Evolutionary conservation across 2,329 filamentous ascomycete genomes (phyloP), one percentile per base, ranked within the genome.

Genomic region (Trichoderma citrinoviride): DNA sequence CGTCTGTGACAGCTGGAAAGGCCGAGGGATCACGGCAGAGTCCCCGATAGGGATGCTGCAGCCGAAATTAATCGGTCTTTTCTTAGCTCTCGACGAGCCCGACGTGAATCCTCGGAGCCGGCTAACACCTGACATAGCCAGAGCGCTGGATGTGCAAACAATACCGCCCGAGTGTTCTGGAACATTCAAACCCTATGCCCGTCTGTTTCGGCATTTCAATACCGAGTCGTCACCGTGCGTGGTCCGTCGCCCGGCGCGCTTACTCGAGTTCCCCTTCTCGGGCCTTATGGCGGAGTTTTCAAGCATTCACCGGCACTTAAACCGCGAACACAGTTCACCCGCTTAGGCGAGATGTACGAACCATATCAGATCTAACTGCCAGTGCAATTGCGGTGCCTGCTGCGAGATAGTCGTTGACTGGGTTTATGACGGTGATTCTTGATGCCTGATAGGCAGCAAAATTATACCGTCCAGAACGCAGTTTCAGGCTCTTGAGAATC

Each of bases 61-160:
- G 37, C 58, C 58, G 58, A 61, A 61, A 61, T 61, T 53, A 27
- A 25, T 19, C 33, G 37, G 21, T 19, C 58, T 61, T 61, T 61
- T 61, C 53, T 61, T 61, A 61, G 58, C 29, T 50, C 12, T 17
- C 23, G 14, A 41, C 23, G 46, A 12, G 33, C 21, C 43, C 29
- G 44, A 44, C 10, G 12, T 40, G 27, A 7, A 5, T 37, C 5
- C 5, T 37, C 33, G 33, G 33, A 37, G 33, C 33, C 33, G 33
- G 14, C 33, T 37, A 12, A 37, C 33, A 37, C 3, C 8, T 37
- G 33, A 14, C 33, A 14, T 37, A 7, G 21, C 19, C 44, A 14
- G 19, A 47, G 44, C 6, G n/a, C 19, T 47, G 21, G 44, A 23
- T 23, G n/a, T 41, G 52, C 19, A 17, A 43, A 10, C 8, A 21